Conservation (phyloP, 2,329 filamentous ascomycete genomes). For the Endoconidiophora polonica region DNA sequence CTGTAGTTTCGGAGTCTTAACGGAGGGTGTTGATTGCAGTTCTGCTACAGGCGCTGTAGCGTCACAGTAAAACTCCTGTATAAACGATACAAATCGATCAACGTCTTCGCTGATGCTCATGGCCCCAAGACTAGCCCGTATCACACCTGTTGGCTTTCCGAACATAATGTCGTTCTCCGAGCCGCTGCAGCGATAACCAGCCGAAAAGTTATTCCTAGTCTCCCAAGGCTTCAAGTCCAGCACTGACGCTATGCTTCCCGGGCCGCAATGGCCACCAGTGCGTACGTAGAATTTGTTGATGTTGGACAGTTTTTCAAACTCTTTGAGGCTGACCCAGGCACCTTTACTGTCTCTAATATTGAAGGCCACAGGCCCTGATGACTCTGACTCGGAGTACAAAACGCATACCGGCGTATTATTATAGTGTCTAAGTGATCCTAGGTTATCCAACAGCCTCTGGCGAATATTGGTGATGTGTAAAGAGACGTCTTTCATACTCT, state of each 20-base stretch:
- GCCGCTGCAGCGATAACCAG: slow-evolving; percentile 68
- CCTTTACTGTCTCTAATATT: slow-evolving; percentile 56
- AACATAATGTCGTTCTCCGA: slow-evolving; percentile 59
- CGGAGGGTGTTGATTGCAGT: background rate
- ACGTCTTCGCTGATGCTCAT: slow-evolving; percentile 75
- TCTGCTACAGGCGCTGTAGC: background rate
- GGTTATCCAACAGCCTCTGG: slow-evolving; percentile 36
- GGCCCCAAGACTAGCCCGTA: slow-evolving; percentile 72
- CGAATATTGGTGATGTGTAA: slow-evolving; percentile 54
- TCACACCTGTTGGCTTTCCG: slow-evolving; percentile 74
- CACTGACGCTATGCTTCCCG: slow-evolving; percentile 62
- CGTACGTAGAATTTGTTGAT: slow-evolving; percentile 69
- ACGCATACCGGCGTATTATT: slow-evolving; percentile 51
- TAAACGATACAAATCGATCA: slow-evolving; percentile 50
- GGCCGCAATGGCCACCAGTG: slow-evolving; percentile 82
- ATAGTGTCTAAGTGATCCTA: slow-evolving; percentile 46
- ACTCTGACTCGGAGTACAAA: slow-evolving; percentile 39
- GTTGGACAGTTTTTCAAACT: slow-evolving; percentile 73
- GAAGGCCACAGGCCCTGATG: slow-evolving; percentile 69
- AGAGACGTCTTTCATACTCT: slow-evolving; percentile 45
- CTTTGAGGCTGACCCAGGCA: slow-evolving; percentile 61
- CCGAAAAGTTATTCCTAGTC: slow-evolving; percentile 68
- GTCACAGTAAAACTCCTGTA: slow-evolving; percentile 37
- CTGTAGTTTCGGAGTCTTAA: slow-evolving; percentile 1
- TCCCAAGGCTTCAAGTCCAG: slow-evolving; percentile 66